These are phyloP conservation scores for Myxozyma udenii DNA, from an alignment of 805 yeast species.

Conservation along the genomic window DNA sequence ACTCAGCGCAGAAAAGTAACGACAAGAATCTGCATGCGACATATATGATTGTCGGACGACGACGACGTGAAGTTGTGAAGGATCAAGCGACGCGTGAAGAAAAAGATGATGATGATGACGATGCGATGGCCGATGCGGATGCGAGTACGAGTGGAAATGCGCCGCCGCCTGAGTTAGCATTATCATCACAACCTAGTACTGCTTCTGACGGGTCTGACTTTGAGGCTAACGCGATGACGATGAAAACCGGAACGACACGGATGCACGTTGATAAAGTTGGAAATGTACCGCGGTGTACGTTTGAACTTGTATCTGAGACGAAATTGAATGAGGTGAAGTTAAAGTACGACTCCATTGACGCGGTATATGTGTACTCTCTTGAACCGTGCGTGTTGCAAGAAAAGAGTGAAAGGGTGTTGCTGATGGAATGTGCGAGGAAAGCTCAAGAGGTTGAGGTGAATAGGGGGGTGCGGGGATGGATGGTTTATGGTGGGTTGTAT, in stretches of 20 bases:
- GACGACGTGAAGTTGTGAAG: background rate
- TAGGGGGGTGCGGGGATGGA: constrained; percentile 3
- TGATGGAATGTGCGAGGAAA: constrained; percentile 17
- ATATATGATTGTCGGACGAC: constrained; percentile 14
- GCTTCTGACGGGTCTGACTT: background rate
- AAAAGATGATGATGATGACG: constrained; percentile 3
- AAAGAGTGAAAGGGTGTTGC: background rate
- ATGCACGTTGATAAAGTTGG: background rate
- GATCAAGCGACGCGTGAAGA: background rate
- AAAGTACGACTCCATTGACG: constrained; percentile 6
- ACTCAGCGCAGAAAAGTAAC: constrained; percentile 1
- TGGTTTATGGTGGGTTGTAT: constrained; percentile 4
- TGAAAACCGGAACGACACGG: background rate
- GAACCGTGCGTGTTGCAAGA: constrained; percentile 12
- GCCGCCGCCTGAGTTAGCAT: background rate
- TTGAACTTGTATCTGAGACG: constrained; percentile 23
- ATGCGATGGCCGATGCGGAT: background rate
- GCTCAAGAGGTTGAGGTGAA: constrained; percentile 12
- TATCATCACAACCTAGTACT: background rate
- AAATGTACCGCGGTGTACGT: background rate
- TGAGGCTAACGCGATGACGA: background rate
- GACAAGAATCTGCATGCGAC: constrained; percentile 16
- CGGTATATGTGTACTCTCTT: constrained; percentile 21
- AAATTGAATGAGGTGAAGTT: constrained; percentile 22
- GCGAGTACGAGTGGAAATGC: too few species aligned